These are phyloP conservation scores for Pelargonium citronellum DNA, from an alignment of 441 rosid genomes.

Conservation along the genomic window DNA sequence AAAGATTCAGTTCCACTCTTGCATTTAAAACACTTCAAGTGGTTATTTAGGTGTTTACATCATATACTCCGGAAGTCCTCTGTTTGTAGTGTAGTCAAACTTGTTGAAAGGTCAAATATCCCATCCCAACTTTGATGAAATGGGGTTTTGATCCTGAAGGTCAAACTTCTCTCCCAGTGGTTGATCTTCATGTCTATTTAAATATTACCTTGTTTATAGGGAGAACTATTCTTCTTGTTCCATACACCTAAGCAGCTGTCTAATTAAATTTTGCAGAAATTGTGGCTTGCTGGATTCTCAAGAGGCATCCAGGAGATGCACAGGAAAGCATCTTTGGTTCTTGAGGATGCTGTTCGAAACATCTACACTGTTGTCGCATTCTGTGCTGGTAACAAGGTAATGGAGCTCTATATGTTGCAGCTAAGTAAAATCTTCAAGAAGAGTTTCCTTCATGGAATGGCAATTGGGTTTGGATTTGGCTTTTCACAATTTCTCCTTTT, in stretches of 20 bases:
- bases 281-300: conserved; percentile 99
- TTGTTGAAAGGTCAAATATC: too few species aligned
- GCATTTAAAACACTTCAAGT: neutral
- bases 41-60: neutral
- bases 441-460: conserved; percentile 88
- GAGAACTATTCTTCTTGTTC: neutral
- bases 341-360: conserved; percentile 96
- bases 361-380: conserved; percentile 99
- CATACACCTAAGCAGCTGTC: conserved; percentile 17
- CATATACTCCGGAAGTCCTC: neutral
- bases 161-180: neutral
- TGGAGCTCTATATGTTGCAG: conserved; percentile 91
- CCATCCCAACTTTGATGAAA: too few species aligned
- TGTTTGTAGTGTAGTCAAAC: neutral
- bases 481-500: conserved; percentile 97
- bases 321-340: conserved; percentile 95
- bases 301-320: conserved; percentile 99
- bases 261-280: conserved; percentile 54
- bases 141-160: too few species aligned
- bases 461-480: conserved; percentile 92
- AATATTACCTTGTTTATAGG: neutral
- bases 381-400: conserved; percentile 97
- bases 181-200: neutral
- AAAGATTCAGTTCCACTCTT: neutral
- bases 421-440: conserved; percentile 67